Evolutionary conservation across 768 basidiomycete species (phyloP), one percentile per base, ranked within the genome.

Genomic region (Leccinum subgranulosum): DNA sequence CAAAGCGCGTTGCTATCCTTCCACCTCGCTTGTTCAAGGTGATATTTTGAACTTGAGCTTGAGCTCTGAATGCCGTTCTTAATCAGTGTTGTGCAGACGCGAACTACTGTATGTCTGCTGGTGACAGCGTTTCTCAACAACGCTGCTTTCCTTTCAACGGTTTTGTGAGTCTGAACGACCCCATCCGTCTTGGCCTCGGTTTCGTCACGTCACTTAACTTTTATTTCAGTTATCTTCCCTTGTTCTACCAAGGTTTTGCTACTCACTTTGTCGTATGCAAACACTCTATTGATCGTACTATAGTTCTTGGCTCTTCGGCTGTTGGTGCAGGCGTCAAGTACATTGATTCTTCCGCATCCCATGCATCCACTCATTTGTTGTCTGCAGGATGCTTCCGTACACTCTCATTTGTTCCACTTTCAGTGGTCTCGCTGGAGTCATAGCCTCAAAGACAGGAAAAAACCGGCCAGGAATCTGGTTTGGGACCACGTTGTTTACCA

Each of bases 11-110:
- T 2, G 86, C 88, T 0, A 88, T 92, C 54, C 67, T 92, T 25
- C 88, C 90, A 14, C 86, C 88, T 8, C 82, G 90, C 19, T 65
- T 91, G 27, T 90, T 92, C 75, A 83, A 82, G 74, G 86, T 83
- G 50, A 19, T 71, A 43, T 23, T n/a, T n/a, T 34, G 43, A 14
- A 15, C 21, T 46, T 17, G 19, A 28, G 19, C n/a, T 28, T 41
- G n/a, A 21, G 17, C 7, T 19, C 34, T 29, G 19, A 7, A 21
- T 23, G 28, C 9, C 56, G 7, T 27, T 19, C 47, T 57, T 21
- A 50, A 50, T n/a, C 4, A 53, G 6, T 19, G 4, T n/a, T 41
- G 12, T 48, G 3, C 61, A 86, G 85, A 88, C 86, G 9, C 82
- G 87, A 29, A 91, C 88, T 1, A 90, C 88, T 3, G 75, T 74